These are phyloP conservation scores for Phytophthora quininea DNA, from an alignment of 352 stramenopile genomes.

Conservation along the genomic window DNA sequence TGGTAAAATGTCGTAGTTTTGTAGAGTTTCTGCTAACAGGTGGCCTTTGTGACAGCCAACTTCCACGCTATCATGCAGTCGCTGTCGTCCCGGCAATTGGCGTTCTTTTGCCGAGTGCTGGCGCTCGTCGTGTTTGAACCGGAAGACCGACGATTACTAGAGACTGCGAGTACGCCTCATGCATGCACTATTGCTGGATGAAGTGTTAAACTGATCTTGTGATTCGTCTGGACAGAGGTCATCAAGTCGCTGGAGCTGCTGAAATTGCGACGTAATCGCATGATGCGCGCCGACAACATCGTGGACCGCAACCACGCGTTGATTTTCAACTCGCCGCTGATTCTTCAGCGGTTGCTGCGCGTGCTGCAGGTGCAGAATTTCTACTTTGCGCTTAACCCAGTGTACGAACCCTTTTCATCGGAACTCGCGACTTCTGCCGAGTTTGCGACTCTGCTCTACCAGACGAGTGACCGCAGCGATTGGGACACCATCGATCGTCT, in stretches of 20 bases:
- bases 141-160: constrained; percentile 93
- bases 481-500: constrained; percentile 79
- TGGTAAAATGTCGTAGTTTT: constrained; percentile 1
- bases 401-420: constrained; percentile 84
- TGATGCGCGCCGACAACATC: constrained; percentile 82
- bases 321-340: constrained; percentile 85
- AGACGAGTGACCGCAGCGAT: constrained; percentile 74
- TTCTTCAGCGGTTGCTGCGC: constrained; percentile 74
- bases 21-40: not conserved
- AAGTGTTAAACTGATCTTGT: too few species aligned
- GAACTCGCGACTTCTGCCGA: constrained; percentile 83
- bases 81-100: constrained; percentile 92
- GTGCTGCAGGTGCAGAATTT: constrained; percentile 87
- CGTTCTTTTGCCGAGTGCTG: constrained; percentile 96
- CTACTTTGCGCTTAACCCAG: constrained; percentile 81
- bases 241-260: constrained; percentile 95
- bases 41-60: constrained; percentile 60
- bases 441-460: constrained; percentile 81
- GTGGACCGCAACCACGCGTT: constrained; percentile 95
- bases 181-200: too few species aligned
- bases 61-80: constrained; percentile 91
- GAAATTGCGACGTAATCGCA: constrained; percentile 79
- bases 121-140: constrained; percentile 96
- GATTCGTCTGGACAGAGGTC: constrained; percentile 54
- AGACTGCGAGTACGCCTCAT: constrained; percentile 78